Percentiles rank a stretch among this genome's conserved stretches.
Evolutionary conservation across 192 early-diverging fungal species (phyloP).

Genomic region (Neocallimastix lanati): DNA sequence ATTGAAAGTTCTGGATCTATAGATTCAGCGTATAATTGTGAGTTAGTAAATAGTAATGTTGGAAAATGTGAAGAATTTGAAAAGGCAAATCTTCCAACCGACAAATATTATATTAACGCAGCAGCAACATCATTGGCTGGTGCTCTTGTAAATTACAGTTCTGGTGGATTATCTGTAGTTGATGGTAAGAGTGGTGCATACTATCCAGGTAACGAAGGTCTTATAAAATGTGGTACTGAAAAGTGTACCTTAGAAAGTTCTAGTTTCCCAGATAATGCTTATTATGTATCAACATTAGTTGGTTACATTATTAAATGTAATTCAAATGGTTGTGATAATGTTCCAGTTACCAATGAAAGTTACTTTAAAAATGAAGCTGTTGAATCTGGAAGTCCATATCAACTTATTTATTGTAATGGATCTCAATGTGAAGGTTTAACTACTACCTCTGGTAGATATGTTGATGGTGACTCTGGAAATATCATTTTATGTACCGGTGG

Average conservation of each 20-base stretch:
- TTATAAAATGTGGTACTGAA: not conserved
- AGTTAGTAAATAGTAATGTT: not conserved
- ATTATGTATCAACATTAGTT: not conserved
- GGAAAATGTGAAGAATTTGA: not conserved
- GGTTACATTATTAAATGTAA: not conserved
- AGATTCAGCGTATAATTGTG: too few relatives aligned
- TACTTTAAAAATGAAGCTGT: not conserved
- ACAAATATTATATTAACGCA: not conserved
- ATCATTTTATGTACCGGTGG: not conserved
- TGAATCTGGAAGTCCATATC: not conserved
- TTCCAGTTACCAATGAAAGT: not conserved
- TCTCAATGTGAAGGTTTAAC: not conserved
- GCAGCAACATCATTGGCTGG: not conserved
- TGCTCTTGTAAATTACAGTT: not conserved
- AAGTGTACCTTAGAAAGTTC: not conserved
- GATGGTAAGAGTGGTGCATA: not conserved
- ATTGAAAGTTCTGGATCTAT: too few relatives aligned
- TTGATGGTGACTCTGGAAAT: not conserved
- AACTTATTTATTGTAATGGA: not conserved
- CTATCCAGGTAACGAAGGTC: not conserved
- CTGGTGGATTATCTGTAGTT: not conserved
- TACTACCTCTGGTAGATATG: not conserved
- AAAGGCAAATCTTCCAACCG: too few relatives aligned
- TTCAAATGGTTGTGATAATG: not conserved
- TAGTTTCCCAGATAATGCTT: not conserved